A percentile compares a stretch with the other conserved stretches of the same genome.
Conservation (phyloP, 345 rosid species). For the Excoecaria agallocha region DNA sequence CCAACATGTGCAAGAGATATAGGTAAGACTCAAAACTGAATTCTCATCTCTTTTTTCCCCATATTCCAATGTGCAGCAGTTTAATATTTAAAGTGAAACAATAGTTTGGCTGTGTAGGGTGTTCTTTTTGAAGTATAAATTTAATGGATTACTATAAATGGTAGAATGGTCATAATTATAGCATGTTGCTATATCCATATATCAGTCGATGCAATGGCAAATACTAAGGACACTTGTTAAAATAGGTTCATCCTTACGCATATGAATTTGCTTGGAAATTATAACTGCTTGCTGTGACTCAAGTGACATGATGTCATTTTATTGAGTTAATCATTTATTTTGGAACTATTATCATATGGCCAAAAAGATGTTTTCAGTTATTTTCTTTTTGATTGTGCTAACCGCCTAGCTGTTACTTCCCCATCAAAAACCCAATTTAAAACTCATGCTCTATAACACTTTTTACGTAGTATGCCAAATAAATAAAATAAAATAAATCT, state of each 20-base stretch:
- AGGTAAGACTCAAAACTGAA: conserved; percentile 37
- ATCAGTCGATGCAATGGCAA: not conserved
- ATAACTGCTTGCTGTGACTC: not conserved
- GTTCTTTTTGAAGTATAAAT: not conserved
- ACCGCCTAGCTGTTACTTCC: not conserved
- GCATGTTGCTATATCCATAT: not conserved
- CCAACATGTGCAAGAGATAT: conserved; percentile 77
- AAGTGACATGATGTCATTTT: not conserved
- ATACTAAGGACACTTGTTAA: not conserved
- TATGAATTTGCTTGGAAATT: conserved; percentile 42
- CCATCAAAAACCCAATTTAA: not conserved
- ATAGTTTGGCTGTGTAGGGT: not conserved
- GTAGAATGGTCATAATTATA: not conserved
- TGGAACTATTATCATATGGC: not conserved
- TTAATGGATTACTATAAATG: not conserved
- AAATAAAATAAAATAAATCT: too few species aligned
- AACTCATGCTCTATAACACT: not conserved
- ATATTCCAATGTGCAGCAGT: not conserved
- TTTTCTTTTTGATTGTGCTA: not conserved
- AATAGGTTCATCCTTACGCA: not conserved
- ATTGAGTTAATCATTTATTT: not conserved
- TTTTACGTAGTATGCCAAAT: not conserved
- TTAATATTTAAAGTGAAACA: not conserved
- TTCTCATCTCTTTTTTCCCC: not conserved
- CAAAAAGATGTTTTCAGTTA: not conserved